Percentiles rank a stretch among this genome's conserved stretches.
Conservation (phyloP, 345 rosid genomes). For the Clarkia xantiana region DNA sequence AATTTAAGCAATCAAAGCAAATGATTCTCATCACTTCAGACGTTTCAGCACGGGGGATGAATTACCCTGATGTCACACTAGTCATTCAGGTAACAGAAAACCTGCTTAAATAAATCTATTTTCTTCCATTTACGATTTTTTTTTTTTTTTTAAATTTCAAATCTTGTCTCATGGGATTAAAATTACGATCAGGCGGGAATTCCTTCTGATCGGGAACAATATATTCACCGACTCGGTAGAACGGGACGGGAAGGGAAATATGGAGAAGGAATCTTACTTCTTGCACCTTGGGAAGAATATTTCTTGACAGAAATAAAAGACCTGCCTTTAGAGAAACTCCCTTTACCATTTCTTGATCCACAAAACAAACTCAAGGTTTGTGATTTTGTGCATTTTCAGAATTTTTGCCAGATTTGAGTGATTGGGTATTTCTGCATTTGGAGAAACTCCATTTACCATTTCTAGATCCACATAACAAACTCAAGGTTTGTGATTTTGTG, state of each 20-base stretch:
- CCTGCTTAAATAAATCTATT: neutral
- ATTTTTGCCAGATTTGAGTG: too few species aligned
- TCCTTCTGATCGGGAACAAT: constrained; percentile 66
- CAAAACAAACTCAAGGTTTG: constrained; percentile 46
- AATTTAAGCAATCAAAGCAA: constrained; percentile 67
- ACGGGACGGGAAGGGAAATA: constrained; percentile 80
- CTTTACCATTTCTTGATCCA: constrained; percentile 43
- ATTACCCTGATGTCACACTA: constrained; percentile 88
- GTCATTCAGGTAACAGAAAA: constrained; percentile 65
- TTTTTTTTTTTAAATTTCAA: too few species aligned
- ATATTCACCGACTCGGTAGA: constrained; percentile 85
- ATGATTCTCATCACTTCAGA: constrained; percentile 81
- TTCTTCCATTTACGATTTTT: neutral
- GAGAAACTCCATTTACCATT: too few species aligned
- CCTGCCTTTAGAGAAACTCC: constrained; percentile 55
- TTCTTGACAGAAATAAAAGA: constrained; percentile 74
- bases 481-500: too few species aligned
- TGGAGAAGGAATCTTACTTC: constrained; percentile 71
- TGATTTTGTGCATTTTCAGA: too few species aligned
- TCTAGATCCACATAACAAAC: too few species aligned
- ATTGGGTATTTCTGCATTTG: too few species aligned
- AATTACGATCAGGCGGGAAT: constrained; percentile 50
- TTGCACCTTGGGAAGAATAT: constrained; percentile 93
- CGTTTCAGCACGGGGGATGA: constrained; percentile 89
- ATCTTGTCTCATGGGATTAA: neutral